Evolutionary conservation across 805 yeast species (phyloP), one percentile per base, ranked within the genome.

Genomic region (Lachancea dasiensis): DNA sequence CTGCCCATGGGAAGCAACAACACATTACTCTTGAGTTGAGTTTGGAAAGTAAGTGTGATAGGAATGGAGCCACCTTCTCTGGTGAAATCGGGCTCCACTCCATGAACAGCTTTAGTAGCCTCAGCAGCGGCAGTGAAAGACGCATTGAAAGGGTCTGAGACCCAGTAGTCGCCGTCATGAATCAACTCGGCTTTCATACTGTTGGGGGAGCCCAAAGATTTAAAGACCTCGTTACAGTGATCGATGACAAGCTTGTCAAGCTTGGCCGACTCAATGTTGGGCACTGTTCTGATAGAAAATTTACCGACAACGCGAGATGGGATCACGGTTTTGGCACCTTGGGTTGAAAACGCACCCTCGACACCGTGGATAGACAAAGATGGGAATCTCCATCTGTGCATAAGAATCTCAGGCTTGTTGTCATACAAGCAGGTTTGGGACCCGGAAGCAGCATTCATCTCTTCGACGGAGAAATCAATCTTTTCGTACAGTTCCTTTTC

Each of bases 21-120:
- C 23, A 89, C 97, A 46, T 80, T 80, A 17, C 94, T 84, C 52
- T 84, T 79, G 56, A 92, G 73, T 59, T 78, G 79, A 54, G 87
- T 73, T 69, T 92, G 96, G 66, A 92, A 92, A 24, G 95, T 82
- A 50, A 92, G 66, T 16, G 99, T 90, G 61, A 92, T 89, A 48
- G 99, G 99, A 58, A 92, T 92, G 3, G 97, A 89, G 26, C 99
- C 99, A 56, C 99, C 99, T 69, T 92, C 99, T 70, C 99, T 81
- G 27, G 97, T 94, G 60, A 86, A 77, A 65, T 92, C 98, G 24
- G 98, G 98, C 46, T 86, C 94, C 32, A 90, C 77, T 48, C 85
- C 81, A 89, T 95, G 92, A 22, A 92, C 98, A 37, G 80, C 79
- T 63, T 87, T 81, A 30, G 98, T 92, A 41, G 98, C 98, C 61